phyloP scores from a whole-genome alignment of 164 flowering plant genomes.

The Pachysandra terminalis region DNA sequence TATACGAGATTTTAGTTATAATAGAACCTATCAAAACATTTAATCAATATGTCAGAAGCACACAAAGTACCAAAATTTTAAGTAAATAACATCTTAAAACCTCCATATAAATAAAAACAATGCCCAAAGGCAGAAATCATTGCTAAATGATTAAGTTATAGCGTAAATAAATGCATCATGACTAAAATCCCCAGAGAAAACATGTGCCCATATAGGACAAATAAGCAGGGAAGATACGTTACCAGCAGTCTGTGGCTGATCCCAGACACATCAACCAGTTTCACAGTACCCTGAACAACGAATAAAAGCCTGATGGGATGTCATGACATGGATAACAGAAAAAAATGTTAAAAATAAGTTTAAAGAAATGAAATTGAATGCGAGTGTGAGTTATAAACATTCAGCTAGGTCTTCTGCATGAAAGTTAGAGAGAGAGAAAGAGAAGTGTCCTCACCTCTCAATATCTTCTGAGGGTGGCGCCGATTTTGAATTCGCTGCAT shows the following conservation, averaged over 20 bases:
- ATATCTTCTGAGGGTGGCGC: constrained; percentile 61
- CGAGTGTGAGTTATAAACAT: neutral
- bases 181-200: neutral
- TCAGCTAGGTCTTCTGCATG: neutral
- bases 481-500: constrained; percentile 71
- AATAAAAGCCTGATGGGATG: constrained; percentile 61
- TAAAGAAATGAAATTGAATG: neutral
- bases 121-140: too few species aligned
- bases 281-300: constrained; percentile 60
- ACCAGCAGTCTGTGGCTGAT: constrained; percentile 46
- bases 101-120: too few species aligned
- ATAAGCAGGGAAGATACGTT: constrained; percentile 9
- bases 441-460: constrained; percentile 56
- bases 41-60: too few species aligned
- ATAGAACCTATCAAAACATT: too few species aligned
- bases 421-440: neutral
- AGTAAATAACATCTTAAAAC: too few species aligned
- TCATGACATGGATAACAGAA: neutral
- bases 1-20: neutral
- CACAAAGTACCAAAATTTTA: too few species aligned
- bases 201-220: neutral
- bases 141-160: too few species aligned
- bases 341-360: neutral
- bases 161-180: neutral
- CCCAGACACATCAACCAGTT: constrained; percentile 48